Evolutionary conservation across 805 yeast genomes (phyloP).

Genomic region (Blastobotrys chiropterorum): DNA sequence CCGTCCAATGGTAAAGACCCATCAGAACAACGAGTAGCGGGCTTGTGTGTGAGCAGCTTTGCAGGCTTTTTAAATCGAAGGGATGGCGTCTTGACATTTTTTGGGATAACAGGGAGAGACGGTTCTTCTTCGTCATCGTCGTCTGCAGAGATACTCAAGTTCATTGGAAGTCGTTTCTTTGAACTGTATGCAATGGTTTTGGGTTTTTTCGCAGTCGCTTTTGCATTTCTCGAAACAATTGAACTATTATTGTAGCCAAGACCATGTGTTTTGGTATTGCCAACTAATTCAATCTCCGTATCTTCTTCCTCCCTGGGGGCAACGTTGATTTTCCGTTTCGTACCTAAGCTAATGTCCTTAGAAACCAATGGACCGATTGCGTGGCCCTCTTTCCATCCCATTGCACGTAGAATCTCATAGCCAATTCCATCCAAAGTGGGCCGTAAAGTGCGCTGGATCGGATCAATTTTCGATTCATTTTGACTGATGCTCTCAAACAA

Average conservation of each 20-base stretch:
- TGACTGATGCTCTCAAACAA: neutral
- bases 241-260: neutral
- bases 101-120: conserved; percentile 13
- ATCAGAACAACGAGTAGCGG: neutral
- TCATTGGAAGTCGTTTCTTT: conserved; percentile 15
- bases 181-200: no score
- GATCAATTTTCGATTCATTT: neutral
- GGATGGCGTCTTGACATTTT: neutral
- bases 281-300: neutral
- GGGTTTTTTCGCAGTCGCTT: no score
- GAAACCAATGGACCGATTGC: conserved; percentile 69
- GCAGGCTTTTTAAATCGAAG: neutral
- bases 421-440: conserved; percentile 53
- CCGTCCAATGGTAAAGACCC: conserved; percentile 1
- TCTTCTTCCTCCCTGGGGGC: conserved; percentile 15
- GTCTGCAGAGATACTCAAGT: conserved; percentile 20
- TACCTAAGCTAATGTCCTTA: conserved; percentile 41
- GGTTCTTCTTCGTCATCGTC: conserved; percentile 21
- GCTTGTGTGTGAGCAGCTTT: neutral
- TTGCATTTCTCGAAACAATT: neutral
- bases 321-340: conserved; percentile 11
- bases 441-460: neutral
- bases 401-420: conserved; percentile 55
- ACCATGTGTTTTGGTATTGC: neutral
- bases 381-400: conserved; percentile 81